Evolutionary conservation across 108 stramenopile species (phyloP).

Genomic region (Fragilaria radians): DNA sequence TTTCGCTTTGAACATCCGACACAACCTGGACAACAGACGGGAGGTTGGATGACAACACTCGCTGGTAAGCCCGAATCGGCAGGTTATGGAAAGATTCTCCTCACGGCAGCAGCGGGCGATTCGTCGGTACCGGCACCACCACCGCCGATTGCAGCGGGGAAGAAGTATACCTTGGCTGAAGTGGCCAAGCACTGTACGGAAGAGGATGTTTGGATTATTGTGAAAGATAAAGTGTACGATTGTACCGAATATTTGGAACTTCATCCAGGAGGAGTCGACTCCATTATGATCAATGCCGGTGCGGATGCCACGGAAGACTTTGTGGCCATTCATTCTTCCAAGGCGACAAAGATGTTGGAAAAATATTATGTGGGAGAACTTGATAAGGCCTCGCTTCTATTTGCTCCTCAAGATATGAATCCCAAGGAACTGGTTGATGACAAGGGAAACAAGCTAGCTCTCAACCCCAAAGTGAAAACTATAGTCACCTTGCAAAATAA

Average conservation of each 20-base stretch:
- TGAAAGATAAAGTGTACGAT: constrained; percentile 89
- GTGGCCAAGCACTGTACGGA: constrained; percentile 85
- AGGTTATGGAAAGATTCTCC: constrained; percentile 68
- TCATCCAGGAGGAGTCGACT: constrained; percentile 91
- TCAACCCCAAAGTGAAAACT: constrained; percentile 85
- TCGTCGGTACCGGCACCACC: constrained; percentile 33
- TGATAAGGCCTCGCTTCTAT: constrained; percentile 22
- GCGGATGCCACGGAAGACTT: constrained; percentile 94
- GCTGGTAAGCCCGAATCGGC: constrained; percentile 72
- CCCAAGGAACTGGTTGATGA: constrained; percentile 44
- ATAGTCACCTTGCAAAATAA: constrained; percentile 80
- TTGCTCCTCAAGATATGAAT: constrained; percentile 15
- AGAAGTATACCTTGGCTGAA: constrained; percentile 80
- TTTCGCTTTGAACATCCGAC: constrained; percentile 96
- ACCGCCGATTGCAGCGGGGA: constrained; percentile 19
- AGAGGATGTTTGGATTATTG: constrained; percentile 92
- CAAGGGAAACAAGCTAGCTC: constrained; percentile 60
- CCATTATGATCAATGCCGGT: constrained; percentile 93
- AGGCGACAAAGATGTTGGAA: constrained; percentile 90
- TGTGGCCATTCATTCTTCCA: constrained; percentile 92
- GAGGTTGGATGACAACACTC: constrained; percentile 93
- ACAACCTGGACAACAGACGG: constrained; percentile 84
- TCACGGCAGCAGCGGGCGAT: constrained; percentile 35
- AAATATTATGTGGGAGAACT: constrained; percentile 92
- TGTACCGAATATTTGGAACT: constrained; percentile 91